Evolutionary conservation across 768 basidiomycete species (phyloP), one percentile per base, ranked within the genome.

Genomic region (Boletus vinaceobasis): DNA sequence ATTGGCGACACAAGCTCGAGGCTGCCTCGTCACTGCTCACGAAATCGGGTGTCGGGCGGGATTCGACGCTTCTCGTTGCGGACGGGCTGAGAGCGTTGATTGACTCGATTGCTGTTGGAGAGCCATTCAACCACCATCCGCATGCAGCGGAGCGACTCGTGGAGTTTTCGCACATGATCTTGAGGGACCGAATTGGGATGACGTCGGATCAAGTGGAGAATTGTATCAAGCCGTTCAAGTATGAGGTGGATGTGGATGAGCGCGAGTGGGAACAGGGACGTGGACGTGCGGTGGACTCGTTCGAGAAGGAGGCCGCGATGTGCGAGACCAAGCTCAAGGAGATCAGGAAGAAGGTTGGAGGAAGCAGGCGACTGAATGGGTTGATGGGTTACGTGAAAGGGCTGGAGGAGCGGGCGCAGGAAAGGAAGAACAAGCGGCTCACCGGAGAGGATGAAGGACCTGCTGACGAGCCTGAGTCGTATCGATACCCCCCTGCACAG

Each of bases 181-280:
- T 99, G 49, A 81, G 96, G 55, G 96, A 98, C 65, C 84, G 96
- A 7, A 89, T 98, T 53, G 90, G 92, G 15, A 74, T 96, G 52
- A 93, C 97, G n/a, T 88, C 92, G 5, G 97, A 99, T 69, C 96
- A 98, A 73, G 96, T 99, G 15, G 97, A 99, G 77, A 99, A 98
- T 71, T 96, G 93, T 72, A 98, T 99, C 79, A 99, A 99, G 73
- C 97, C 96, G 29, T 98, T 85, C 81, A 99, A 99, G 77, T 96
- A 97, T 66, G 96, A 98, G 66, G 87, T 98, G 27, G 97, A 99
- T 68, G 88, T 98, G 14, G 94, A 98, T 58, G 80, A 83, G 14
- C 77, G 87, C 39, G 97, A 99, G 70, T 99, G 97, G 97, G 90
- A 92, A 62, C 66, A 77, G 2, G 97, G 97, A 1, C 76, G 95